Evolutionary conservation across 2,329 filamentous ascomycete genomes (phyloP).

Genomic region (Fusarium pseudograminearum): DNA sequence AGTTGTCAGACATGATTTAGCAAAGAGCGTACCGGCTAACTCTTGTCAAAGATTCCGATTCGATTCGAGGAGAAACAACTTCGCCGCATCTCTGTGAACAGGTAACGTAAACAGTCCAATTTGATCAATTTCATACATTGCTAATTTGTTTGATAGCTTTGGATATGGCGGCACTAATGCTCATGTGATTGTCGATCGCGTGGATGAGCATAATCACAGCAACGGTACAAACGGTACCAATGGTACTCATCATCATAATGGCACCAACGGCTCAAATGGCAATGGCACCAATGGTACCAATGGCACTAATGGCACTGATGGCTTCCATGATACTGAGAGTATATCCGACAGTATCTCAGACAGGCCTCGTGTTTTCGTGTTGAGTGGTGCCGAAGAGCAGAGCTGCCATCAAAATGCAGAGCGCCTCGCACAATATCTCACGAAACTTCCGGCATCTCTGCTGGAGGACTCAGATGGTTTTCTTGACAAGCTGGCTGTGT

Average conservation of each 20-base stretch:
- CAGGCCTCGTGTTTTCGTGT: conserved; percentile 22
- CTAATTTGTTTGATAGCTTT: conserved; percentile 22
- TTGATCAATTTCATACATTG: neutral
- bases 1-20: neutral
- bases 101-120: conserved; percentile 6
- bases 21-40: neutral
- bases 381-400: conserved; percentile 39
- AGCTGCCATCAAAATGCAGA: conserved; percentile 21
- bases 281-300: neutral
- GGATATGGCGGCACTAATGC: conserved; percentile 49
- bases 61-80: conserved; percentile 1
- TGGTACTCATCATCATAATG: neutral
- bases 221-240: neutral
- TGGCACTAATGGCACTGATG: neutral
- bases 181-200: conserved; percentile 45
- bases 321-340: neutral
- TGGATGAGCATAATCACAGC: neutral
- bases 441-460: neutral
- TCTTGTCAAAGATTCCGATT: neutral
- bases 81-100: conserved; percentile 17
- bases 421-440: neutral
- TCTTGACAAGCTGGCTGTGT: neutral
- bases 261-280: neutral
- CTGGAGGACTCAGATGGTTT: neutral
- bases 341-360: neutral